phyloP scores from a whole-genome alignment of 768 basidiomycete species.

The Pleurotus cornucopiae region DNA sequence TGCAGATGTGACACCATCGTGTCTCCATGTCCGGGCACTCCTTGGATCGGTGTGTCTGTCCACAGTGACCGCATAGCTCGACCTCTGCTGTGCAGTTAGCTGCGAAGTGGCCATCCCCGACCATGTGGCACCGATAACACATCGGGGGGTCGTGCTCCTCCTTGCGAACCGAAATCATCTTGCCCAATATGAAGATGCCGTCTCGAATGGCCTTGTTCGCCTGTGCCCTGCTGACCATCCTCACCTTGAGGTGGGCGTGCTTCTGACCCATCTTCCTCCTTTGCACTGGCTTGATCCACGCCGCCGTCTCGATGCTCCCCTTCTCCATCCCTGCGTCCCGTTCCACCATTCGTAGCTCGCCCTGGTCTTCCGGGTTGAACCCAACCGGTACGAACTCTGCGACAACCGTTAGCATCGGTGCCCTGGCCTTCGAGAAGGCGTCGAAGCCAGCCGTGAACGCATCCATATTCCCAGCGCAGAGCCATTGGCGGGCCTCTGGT shows the following conservation, averaged over 20 bases:
- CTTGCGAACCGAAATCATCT: slow-evolving; percentile 4
- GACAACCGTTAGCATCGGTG: slow-evolving; percentile 9
- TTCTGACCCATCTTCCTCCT: slow-evolving; percentile 13
- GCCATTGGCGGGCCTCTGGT: slow-evolving; percentile 14
- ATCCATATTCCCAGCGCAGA: slow-evolving; percentile 1
- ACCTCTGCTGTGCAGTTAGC: slow-evolving; percentile 10
- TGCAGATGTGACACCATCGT: slow-evolving; percentile 21
- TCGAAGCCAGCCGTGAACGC: slow-evolving; percentile 11
- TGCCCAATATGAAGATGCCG: slow-evolving; percentile 7
- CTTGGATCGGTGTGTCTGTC: slow-evolving; percentile 12
- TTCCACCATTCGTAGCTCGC: slow-evolving; percentile 10
- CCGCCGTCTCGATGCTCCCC: too few species aligned
- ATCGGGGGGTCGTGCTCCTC: slow-evolving; percentile 12
- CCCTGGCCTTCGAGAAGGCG: slow-evolving; percentile 8
- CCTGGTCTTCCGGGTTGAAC: slow-evolving; percentile 8
- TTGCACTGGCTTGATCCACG: slow-evolving; percentile 10
- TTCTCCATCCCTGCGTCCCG: slow-evolving; percentile 7
- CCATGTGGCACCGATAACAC: slow-evolving; percentile 15
- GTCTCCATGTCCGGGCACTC: slow-evolving; percentile 12
- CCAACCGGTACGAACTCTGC: slow-evolving; percentile 19
- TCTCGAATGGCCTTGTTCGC: slow-evolving; percentile 14
- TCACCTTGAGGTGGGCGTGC: slow-evolving; percentile 19
- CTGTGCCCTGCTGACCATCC: slow-evolving; percentile 8
- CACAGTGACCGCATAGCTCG: slow-evolving; percentile 17
- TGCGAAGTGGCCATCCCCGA: slow-evolving; percentile 12